These are phyloP conservation scores for Aspergillus cejpii DNA, from an alignment of 2,329 filamentous ascomycete species.

Conservation along the genomic window DNA sequence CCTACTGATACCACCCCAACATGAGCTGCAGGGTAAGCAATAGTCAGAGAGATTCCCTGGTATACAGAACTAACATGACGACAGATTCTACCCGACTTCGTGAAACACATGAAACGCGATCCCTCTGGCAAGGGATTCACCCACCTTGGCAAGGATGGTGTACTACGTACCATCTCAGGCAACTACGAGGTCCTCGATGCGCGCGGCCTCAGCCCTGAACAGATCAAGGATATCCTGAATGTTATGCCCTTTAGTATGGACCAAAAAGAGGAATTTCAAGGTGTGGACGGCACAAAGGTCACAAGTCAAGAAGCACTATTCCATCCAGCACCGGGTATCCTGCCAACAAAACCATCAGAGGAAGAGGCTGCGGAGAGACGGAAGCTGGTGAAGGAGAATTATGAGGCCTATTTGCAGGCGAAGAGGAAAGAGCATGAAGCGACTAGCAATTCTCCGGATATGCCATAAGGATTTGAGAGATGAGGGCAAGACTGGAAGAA, in stretches of 20 bases:
- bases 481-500: too few species aligned
- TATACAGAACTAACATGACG: background rate
- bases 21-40: background rate
- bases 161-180: background rate
- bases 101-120: background rate
- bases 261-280: background rate
- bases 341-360: background rate
- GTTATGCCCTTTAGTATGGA: background rate
- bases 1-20: background rate
- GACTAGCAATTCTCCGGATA: background rate
- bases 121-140: background rate
- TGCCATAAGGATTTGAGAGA: too few species aligned
- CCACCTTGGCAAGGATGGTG: background rate
- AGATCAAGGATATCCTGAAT: background rate
- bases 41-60: background rate
- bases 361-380: background rate
- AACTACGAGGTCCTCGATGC: background rate
- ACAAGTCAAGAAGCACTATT: background rate
- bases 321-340: background rate
- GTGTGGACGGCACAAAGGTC: background rate
- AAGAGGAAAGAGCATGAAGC: background rate
- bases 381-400: background rate
- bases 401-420: background rate
- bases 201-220: background rate
- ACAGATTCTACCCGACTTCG: background rate